Evolutionary conservation across 1,139 yeast genomes (phyloP).

Genomic region (Pichia sp.): DNA sequence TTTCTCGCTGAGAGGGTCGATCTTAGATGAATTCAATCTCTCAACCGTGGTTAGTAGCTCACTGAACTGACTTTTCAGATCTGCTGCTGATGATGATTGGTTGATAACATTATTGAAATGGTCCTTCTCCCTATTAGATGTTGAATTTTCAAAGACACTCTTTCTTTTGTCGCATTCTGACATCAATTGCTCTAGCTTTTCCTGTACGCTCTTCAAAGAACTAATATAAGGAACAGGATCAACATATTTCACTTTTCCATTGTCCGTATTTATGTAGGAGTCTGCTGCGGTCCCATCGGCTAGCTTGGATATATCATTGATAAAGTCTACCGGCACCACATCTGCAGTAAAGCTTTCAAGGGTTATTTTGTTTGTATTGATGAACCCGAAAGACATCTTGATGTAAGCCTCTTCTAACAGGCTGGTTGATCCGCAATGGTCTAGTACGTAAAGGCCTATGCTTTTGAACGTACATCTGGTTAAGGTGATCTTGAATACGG

Average conservation of each 20-base stretch:
- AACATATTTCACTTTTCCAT: constrained; percentile 31
- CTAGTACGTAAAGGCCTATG: too few species aligned
- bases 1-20: constrained; percentile 69
- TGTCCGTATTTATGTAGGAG: constrained; percentile 7
- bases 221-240: constrained; percentile 95
- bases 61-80: constrained; percentile 38
- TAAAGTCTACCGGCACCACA: constrained; percentile 42
- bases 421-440: too few species aligned
- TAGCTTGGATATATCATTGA: constrained; percentile 68
- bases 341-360: constrained; percentile 9
- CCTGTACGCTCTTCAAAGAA: constrained; percentile 80
- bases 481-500: too few species aligned
- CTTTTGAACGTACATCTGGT: too few species aligned
- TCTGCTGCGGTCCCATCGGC: constrained; percentile 21
- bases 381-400: constrained; percentile 7
- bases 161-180: constrained; percentile 47
- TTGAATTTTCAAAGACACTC: constrained; percentile 44
- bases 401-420: too few species aligned
- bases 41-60: constrained; percentile 54
- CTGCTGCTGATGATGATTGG: constrained; percentile 38
- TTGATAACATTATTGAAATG: constrained; percentile 64
- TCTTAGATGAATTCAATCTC: constrained; percentile 45
- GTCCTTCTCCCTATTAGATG: constrained; percentile 53
- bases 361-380: constrained; percentile 5
- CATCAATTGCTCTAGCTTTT: constrained; percentile 57